Base-by-base conservation (phyloP, 176 grass and related monocot genomes). In the Rhynchospora pubera region DNA sequence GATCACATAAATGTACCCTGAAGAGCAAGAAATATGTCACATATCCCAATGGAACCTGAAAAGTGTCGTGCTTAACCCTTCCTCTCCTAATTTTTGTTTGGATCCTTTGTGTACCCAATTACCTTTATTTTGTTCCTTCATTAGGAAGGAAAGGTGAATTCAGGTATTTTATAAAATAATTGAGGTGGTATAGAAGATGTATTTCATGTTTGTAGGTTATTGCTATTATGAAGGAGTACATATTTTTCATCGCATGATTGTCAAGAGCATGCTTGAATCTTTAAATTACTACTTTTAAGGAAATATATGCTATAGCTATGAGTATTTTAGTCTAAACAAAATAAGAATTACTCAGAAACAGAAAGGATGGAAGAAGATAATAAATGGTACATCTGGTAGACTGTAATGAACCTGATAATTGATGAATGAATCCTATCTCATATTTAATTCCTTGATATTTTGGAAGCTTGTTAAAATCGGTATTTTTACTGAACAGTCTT, bases 401-500 rank as follows among this genome's bases (percentile, higher is more conserved):
- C 11, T 5, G 56, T 18, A 48, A 3, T 72, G 68, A 72, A 72
- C n/a, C 68, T 72, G n/a, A 72, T 7, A 23, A 23, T 43, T 72
- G 42, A 72, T 22, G 68, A 48, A 19, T 74, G 42, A 16, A 52
- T 1, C 22, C 26, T 15, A 21, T 47, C 10, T 55, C 47, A 53
- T 55, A 76, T 26, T 14, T 65, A 12, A 42, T 80, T 80, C 9
- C 26, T 48, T 64, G 30, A 50, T 47, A 32, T 64, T 39, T 18
- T 48, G 22, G 46, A 66, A 50, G 8, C 42, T 82, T 82, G 43
- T 48, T 46, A 32, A 65, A 65, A 30, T 22, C 9, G 19, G 61
- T 63, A 26, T 83, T 58, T 32, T 79, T 85, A 59, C 85, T 99
- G 89, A 99, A 52, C 83, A 62, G 94, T 93, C 75, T 95, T 89